phyloP scores from a whole-genome alignment of 768 basidiomycete species.

The Lactarius tabidus region DNA sequence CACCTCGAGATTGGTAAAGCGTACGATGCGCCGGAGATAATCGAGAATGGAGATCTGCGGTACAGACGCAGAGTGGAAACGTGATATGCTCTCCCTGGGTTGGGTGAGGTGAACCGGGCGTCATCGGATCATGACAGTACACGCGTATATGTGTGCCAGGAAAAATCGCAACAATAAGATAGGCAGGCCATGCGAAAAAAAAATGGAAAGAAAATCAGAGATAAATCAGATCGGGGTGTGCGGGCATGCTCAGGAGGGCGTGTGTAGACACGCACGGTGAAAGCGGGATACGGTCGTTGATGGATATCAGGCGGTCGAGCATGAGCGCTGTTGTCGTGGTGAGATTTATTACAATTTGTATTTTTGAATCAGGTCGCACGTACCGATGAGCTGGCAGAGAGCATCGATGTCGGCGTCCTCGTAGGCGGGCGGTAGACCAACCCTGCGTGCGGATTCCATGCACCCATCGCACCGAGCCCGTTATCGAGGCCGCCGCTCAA shows the following conservation, averaged over 20 bases:
- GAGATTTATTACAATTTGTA: slow-evolving; percentile 16
- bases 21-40: slow-evolving; percentile 90
- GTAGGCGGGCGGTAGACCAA: slow-evolving; percentile 78
- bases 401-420: slow-evolving; percentile 79
- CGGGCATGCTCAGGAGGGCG: slow-evolving; percentile 20
- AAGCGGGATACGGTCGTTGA: slow-evolving; percentile 95
- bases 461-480: slow-evolving; percentile 66
- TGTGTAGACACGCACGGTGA: slow-evolving; percentile 49
- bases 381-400: slow-evolving; percentile 88
- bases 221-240: slow-evolving; percentile 18
- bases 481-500: slow-evolving; percentile 21
- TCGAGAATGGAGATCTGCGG: slow-evolving; percentile 87
- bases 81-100: slow-evolving; percentile 78
- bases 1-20: slow-evolving; percentile 95
- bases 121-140: slow-evolving; percentile 2
- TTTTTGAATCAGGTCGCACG: slow-evolving; percentile 27
- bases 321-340: slow-evolving; percentile 69
- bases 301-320: slow-evolving; percentile 89
- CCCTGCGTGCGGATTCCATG: slow-evolving; percentile 74
- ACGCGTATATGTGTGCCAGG: too few relatives aligned
- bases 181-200: background rate
- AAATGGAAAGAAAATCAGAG: background rate
- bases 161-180: background rate
- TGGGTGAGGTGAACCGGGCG: background rate
- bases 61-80: slow-evolving; percentile 92